phyloP scores from a whole-genome alignment of 192 early-diverging fungal species.

The Linnemannia elongata region DNA sequence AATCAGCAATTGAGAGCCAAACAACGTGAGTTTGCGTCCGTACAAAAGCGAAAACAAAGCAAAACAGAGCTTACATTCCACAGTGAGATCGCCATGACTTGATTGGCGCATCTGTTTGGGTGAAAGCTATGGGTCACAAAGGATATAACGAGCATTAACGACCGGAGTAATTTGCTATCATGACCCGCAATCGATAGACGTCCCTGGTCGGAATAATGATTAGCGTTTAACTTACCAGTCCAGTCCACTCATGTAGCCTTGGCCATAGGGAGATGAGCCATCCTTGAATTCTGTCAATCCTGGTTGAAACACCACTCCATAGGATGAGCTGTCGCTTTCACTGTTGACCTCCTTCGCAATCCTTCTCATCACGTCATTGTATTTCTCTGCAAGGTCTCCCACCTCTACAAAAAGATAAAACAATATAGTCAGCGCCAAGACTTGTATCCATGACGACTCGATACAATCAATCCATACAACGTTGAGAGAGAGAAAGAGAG shows the following conservation, averaged over 20 bases:
- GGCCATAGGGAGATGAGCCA: conserved; percentile 55
- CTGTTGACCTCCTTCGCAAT: conserved; percentile 45
- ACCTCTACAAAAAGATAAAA: conserved; percentile 10
- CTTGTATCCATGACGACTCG: not conserved
- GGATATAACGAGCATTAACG: not conserved
- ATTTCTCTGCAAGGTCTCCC: conserved; percentile 31
- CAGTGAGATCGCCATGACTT: conserved; percentile 64
- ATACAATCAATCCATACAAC: not conserved
- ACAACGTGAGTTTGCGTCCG: not conserved
- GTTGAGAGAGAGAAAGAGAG: not conserved
- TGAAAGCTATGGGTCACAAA: conserved; percentile 58
- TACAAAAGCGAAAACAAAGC: not conserved
- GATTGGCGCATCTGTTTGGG: conserved; percentile 70
- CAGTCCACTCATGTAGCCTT: conserved; percentile 64
- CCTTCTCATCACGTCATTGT: conserved; percentile 38
- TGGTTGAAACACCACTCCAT: conserved; percentile 61
- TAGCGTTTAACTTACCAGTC: conserved; percentile 60
- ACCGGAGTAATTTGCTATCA: not conserved
- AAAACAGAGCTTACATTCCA: conserved; percentile 62
- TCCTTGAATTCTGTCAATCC: conserved; percentile 61
- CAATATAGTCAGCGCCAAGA: not conserved
- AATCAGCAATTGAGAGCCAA: not conserved
- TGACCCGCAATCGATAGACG: not conserved
- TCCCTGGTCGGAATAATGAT: not conserved
- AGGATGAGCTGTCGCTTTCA: conserved; percentile 34